These are phyloP conservation scores for Starmera stellimalicola DNA, from an alignment of 1,139 yeast species.

Conservation along the genomic window DNA sequence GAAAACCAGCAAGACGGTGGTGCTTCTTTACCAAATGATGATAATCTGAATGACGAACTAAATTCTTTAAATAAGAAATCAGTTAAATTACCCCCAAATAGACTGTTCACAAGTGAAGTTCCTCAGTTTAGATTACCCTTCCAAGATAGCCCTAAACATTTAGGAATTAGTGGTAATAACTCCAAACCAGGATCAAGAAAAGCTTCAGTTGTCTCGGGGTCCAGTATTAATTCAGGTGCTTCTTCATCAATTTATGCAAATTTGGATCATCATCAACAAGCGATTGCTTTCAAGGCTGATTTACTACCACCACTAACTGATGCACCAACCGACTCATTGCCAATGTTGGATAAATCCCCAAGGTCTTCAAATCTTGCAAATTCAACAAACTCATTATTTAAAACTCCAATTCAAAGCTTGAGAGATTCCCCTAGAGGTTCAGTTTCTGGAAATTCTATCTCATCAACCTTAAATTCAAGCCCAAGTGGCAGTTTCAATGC, in stretches of 20 bases:
- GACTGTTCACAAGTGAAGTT: slow-evolving; percentile 5
- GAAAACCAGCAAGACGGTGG: slow-evolving; percentile 18
- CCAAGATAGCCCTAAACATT: slow-evolving; percentile 11
- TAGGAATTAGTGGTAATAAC: slow-evolving; percentile 1
- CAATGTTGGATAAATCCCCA: slow-evolving; percentile 28
- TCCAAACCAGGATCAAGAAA: slow-evolving; percentile 20
- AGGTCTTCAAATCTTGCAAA: slow-evolving; percentile 4
- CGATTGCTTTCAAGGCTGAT: slow-evolving; percentile 10
- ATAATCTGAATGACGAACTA: slow-evolving; percentile 3
- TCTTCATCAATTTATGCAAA: slow-evolving; percentile 8
- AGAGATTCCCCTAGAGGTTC: slow-evolving; percentile 42
- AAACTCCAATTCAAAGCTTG: slow-evolving; percentile 35
- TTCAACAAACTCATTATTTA: slow-evolving; percentile 12
- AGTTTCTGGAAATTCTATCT: slow-evolving; percentile 14
- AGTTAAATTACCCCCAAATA: slow-evolving; percentile 9
- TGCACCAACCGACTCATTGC: slow-evolving; percentile 43
- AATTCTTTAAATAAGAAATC: slow-evolving; percentile 12
- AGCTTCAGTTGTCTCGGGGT: slow-evolving; percentile 22
- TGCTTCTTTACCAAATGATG: slow-evolving; percentile 7
- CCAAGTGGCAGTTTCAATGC: slow-evolving; percentile 1
- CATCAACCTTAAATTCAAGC: slow-evolving; percentile 3
- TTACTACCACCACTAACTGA: slow-evolving; percentile 48
- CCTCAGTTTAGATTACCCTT: slow-evolving; percentile 19
- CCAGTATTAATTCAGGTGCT: slow-evolving; percentile 21
- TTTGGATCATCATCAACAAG: slow-evolving; percentile 1